Evolutionary conservation across 371 early-diverging fungal species (phyloP).

Genomic region (Thermomucor indicae-seudaticae): DNA sequence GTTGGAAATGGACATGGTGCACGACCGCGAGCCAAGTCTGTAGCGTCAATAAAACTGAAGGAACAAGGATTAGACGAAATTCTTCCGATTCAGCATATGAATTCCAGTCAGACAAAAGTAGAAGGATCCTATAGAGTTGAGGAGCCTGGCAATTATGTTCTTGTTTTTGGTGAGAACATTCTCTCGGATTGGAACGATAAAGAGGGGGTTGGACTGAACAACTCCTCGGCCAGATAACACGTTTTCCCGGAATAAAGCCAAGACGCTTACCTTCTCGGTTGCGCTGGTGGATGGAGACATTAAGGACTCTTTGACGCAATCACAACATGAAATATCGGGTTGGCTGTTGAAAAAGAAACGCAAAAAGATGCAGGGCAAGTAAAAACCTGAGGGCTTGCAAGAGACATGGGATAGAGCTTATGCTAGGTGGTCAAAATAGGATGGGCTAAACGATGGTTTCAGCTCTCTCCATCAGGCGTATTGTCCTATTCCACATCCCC

Average conservation of each 20-base stretch:
- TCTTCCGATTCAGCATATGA: constrained; percentile 26
- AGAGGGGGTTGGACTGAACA: neutral
- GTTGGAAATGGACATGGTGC: neutral
- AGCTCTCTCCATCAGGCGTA: constrained; percentile 50
- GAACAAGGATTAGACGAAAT: constrained; percentile 22
- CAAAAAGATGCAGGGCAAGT: constrained; percentile 72
- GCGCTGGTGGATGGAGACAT: constrained; percentile 12
- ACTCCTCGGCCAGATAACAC: constrained; percentile 64
- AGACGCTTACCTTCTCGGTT: constrained; percentile 83
- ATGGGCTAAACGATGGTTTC: constrained; percentile 78
- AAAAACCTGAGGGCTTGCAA: neutral
- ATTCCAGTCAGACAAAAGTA: constrained; percentile 20
- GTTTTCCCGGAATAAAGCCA: constrained; percentile 86
- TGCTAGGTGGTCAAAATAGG: constrained; percentile 23
- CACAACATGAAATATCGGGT: constrained; percentile 42
- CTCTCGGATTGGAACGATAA: neutral
- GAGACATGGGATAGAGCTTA: neutral
- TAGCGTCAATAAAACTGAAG: constrained; percentile 16
- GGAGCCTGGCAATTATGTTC: constrained; percentile 36
- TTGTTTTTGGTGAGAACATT: constrained; percentile 31
- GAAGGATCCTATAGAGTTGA: constrained; percentile 27
- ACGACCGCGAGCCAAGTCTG: constrained; percentile 19
- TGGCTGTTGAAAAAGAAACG: constrained; percentile 63
- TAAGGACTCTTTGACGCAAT: constrained; percentile 1
- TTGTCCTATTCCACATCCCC: constrained; percentile 61